Evolutionary conservation across 345 rosid genomes (phyloP).

Genomic region (Aegle marmelos): DNA sequence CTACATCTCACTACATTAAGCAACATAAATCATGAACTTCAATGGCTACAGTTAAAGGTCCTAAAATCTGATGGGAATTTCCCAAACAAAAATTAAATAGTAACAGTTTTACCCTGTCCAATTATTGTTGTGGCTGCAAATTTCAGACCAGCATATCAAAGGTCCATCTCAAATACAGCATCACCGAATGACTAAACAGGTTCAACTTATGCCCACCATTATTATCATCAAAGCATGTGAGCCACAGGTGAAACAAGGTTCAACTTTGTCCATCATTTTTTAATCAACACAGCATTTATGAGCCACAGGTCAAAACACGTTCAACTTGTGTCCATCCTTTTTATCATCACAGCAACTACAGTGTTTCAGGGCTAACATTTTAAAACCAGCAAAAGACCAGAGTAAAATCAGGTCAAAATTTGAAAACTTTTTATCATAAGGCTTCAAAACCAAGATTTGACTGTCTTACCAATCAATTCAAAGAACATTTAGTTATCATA

Average conservation of each 20-base stretch:
- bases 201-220: conserved; percentile 28
- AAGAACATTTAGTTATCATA: conserved; percentile 21
- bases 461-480: conserved; percentile 43
- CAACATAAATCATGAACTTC: conserved; percentile 23
- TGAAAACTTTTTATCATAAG: conserved; percentile 23
- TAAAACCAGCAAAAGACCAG: conserved; percentile 24
- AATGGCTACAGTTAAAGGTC: conserved; percentile 10
- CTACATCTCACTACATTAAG: conserved; percentile 48
- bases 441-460: conserved; percentile 23
- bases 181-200: conserved; percentile 25
- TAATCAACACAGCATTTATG: conserved; percentile 10
- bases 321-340: conserved; percentile 22
- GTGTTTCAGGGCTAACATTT: conserved; percentile 27
- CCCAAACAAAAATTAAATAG: conserved; percentile 28
- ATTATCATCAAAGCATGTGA: conserved; percentile 15
- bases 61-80: conserved; percentile 14
- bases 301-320: conserved; percentile 22
- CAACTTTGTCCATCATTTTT: conserved; percentile 24
- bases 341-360: conserved; percentile 36
- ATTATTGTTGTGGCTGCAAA: conserved; percentile 14
- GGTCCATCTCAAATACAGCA: conserved; percentile 33
- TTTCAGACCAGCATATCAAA: conserved; percentile 34
- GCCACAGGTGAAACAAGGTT: conserved; percentile 24
- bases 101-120: conserved; percentile 25
- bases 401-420: conserved; percentile 28